phyloP scores from a whole-genome alignment of 805 yeast genomes.

The Cyberlindnera mrakii region DNA sequence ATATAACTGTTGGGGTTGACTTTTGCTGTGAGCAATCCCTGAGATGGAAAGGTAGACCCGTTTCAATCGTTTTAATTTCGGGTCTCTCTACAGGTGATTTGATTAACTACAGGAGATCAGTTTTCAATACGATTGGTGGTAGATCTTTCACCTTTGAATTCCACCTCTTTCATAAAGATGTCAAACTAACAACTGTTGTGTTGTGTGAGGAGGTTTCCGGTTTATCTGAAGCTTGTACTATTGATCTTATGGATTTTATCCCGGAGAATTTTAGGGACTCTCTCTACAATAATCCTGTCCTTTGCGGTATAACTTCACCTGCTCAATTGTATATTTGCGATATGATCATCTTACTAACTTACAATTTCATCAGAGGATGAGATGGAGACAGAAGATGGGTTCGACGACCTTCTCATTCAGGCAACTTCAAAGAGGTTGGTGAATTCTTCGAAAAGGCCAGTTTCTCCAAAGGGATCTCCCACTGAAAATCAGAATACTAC shows the following conservation, averaged over 20 bases:
- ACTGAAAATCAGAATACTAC: conserved; percentile 20
- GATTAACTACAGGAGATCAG: conserved; percentile 39
- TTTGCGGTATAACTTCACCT: background rate
- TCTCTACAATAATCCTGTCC: background rate
- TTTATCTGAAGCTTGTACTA: conserved; percentile 9
- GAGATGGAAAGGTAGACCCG: conserved; percentile 29
- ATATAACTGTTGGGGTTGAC: conserved; percentile 11
- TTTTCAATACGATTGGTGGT: conserved; percentile 20
- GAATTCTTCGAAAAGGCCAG: too few species aligned
- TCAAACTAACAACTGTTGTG: conserved; percentile 25
- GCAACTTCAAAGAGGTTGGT: conserved; percentile 8
- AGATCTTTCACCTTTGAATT: conserved; percentile 26
- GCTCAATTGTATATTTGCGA: background rate
- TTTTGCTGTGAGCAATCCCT: conserved; percentile 11
- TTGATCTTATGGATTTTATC: conserved; percentile 6
- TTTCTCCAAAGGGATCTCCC: background rate
- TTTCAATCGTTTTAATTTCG: conserved; percentile 28
- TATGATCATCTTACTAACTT: conserved; percentile 7
- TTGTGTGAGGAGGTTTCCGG: conserved; percentile 36
- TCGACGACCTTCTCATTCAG: conserved; percentile 25
- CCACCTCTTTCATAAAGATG: conserved; percentile 13
- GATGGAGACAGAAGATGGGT: conserved; percentile 19
- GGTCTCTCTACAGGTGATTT: conserved; percentile 29
- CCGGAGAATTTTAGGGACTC: background rate
- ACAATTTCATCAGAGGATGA: conserved; percentile 11